Conservation (phyloP, 108 stramenopile genomes). For the Chaetoceros muelleri region DNA sequence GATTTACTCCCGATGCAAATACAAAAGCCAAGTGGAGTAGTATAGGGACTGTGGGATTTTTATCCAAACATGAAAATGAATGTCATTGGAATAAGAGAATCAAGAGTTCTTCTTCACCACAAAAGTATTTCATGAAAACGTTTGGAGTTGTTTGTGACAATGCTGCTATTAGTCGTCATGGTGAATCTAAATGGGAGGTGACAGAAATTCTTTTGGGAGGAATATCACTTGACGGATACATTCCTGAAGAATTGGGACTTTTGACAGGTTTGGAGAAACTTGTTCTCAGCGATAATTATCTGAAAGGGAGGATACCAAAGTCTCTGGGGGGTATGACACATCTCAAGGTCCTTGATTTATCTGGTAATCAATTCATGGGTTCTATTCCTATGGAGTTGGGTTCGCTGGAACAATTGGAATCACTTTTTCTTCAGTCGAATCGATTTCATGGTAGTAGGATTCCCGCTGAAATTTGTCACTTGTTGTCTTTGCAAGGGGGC, state of each 20-base stretch:
- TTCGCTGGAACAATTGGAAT: constrained; percentile 19
- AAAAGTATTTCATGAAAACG: constrained; percentile 19
- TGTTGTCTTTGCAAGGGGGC: background rate
- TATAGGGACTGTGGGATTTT: constrained; percentile 13
- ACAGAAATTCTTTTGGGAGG: constrained; percentile 22
- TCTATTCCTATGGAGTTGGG: constrained; percentile 19
- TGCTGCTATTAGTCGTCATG: constrained; percentile 7
- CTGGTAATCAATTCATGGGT: constrained; percentile 6
- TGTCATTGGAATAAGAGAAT: constrained; percentile 31
- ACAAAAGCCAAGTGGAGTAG: constrained; percentile 18
- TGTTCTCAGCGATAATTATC: constrained; percentile 26
- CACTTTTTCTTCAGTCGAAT: constrained; percentile 12
- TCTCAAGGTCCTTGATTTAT: background rate
- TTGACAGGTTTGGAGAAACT: constrained; percentile 21
- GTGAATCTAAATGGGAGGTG: constrained; percentile 9
- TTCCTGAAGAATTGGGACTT: constrained; percentile 28
- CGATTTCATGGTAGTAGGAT: background rate
- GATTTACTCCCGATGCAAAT: background rate
- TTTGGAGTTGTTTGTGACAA: too few relatives aligned
- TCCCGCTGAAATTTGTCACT: background rate
- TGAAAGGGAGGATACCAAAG: background rate
- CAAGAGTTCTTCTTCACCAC: constrained; percentile 11
- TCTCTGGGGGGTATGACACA: background rate
- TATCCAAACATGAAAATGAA: constrained; percentile 27
- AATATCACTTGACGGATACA: constrained; percentile 21